These are phyloP conservation scores for Neofusicoccum sp. DNA, from an alignment of 2,329 filamentous ascomycete species.

Conservation along the genomic window DNA sequence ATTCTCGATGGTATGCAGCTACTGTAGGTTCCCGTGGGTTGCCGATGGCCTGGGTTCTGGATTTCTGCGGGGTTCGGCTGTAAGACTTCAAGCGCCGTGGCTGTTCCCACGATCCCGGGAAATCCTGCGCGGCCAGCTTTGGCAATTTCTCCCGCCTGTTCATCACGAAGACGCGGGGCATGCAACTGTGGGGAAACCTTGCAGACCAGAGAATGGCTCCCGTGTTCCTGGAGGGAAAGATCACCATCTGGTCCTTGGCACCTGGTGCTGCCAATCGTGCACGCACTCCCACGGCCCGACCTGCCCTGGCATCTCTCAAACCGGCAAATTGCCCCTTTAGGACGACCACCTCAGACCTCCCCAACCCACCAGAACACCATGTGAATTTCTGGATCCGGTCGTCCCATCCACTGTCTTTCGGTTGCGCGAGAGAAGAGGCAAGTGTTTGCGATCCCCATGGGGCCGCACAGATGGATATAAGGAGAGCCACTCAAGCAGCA, in stretches of 20 bases:
- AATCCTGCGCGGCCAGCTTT: background rate
- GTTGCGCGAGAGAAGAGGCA: background rate
- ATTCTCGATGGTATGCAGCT: background rate
- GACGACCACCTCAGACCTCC: background rate
- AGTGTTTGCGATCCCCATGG: background rate
- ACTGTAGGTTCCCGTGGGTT: background rate
- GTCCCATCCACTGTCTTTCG: background rate
- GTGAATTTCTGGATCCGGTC: background rate
- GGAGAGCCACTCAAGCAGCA: background rate
- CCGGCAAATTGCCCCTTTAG: background rate
- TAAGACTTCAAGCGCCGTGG: background rate
- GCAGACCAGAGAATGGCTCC: background rate
- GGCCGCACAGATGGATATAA: constrained; percentile 7
- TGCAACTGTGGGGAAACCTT: background rate
- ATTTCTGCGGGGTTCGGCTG: background rate
- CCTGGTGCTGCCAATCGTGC: background rate
- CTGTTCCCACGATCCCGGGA: no score
- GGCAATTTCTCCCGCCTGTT: constrained; percentile 9
- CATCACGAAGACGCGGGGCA: constrained; percentile 14
- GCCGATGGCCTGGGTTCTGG: background rate
- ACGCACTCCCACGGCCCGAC: background rate
- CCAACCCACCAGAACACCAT: background rate
- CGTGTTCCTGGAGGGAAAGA: background rate
- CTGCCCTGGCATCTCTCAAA: background rate
- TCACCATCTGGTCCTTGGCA: background rate